Evolutionary conservation across 371 early-diverging fungal species (phyloP).

Genomic region (Parasitella parasitica): DNA sequence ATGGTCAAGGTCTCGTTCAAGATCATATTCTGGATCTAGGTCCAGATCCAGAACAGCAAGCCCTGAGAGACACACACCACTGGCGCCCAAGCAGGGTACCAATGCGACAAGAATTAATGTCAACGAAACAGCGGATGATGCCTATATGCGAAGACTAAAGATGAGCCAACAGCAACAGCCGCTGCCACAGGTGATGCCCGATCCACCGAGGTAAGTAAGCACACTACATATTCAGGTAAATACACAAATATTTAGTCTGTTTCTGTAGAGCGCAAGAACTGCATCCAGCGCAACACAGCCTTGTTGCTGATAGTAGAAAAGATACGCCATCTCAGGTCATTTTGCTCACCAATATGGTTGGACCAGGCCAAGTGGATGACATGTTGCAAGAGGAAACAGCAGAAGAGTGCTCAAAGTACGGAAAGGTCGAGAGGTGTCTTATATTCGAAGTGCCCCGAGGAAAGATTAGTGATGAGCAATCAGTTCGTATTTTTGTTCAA

Average conservation of each 20-base stretch:
- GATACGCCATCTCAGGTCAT: conserved; percentile 39
- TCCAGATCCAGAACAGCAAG: neutral
- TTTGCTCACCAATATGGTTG: conserved; percentile 65
- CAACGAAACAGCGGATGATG: conserved; percentile 71
- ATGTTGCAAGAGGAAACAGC: conserved; percentile 73
- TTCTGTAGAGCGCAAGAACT: neutral
- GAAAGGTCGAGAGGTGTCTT: conserved; percentile 66
- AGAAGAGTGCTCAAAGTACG: conserved; percentile 76
- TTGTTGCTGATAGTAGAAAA: conserved; percentile 11
- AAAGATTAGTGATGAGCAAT: conserved; percentile 56
- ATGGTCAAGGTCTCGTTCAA: conserved; percentile 23
- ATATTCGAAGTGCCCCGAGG: conserved; percentile 66
- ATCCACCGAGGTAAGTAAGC: conserved; percentile 10
- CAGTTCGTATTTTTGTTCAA: conserved; percentile 73
- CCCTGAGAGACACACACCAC: neutral
- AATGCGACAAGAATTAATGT: conserved; percentile 22
- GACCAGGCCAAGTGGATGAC: conserved; percentile 74
- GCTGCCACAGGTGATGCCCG: neutral
- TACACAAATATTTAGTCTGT: too few species aligned
- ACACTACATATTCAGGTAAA: too few species aligned
- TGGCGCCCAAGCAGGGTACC: neutral
- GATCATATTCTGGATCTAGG: conserved; percentile 12
- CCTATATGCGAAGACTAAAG: conserved; percentile 61
- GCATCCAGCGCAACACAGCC: conserved; percentile 20
- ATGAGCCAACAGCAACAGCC: conserved; percentile 41